phyloP scores from a whole-genome alignment of 2,329 filamentous ascomycete species.

The Atkinsonella hypoxylon region DNA sequence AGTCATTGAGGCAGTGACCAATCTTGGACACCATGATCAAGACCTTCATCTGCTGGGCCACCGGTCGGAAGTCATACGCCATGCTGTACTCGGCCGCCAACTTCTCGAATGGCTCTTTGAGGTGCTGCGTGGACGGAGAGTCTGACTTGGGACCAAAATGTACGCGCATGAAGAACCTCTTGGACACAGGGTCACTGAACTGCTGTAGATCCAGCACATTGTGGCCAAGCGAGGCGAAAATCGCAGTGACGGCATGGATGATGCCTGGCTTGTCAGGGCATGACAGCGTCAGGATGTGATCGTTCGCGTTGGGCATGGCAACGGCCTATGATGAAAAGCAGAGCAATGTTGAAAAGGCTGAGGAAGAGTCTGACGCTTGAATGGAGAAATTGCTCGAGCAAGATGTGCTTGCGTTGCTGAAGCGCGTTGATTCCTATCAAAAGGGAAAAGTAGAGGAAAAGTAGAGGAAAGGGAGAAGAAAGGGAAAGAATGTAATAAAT shows the following conservation, averaged over 20 bases:
- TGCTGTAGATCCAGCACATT: conserved; percentile 80
- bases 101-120: conserved; percentile 43
- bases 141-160: conserved; percentile 56
- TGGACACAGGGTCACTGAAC: conserved; percentile 62
- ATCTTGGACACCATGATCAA: conserved; percentile 88
- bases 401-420: not conserved
- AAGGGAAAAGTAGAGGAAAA: not conserved
- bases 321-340: too few species aligned
- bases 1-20: conserved; percentile 73
- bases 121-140: conserved; percentile 32
- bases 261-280: conserved; percentile 79
- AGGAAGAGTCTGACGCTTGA: too few species aligned
- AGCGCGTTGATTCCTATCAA: not conserved
- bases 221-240: conserved; percentile 60
- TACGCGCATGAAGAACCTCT: conserved; percentile 81
- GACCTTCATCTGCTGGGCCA: conserved; percentile 58
- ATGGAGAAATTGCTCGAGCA: not conserved
- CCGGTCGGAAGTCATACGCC: conserved; percentile 59
- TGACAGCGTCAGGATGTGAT: conserved; percentile 68
- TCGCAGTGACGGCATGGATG: conserved; percentile 70
- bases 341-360: too few species aligned
- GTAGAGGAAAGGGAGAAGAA: too few species aligned
- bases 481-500: too few species aligned
- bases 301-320: conserved; percentile 28
- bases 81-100: conserved; percentile 54